Evolutionary conservation across 2,329 filamentous ascomycete species (phyloP).

Genomic region (Trichocomaceae sp.): DNA sequence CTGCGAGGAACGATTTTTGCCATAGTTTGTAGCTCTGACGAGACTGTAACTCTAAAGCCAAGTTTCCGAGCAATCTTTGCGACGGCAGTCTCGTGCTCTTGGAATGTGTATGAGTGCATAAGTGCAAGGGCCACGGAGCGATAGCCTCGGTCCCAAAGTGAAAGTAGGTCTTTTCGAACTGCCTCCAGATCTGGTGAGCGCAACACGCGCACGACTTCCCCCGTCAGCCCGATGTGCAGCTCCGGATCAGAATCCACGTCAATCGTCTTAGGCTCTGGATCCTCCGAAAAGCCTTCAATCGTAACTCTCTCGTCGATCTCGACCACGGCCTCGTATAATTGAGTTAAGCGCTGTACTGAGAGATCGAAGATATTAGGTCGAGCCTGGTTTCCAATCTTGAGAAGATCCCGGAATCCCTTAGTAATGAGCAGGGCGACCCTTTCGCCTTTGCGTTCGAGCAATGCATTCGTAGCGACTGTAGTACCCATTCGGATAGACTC

Average conservation of each 20-base stretch:
- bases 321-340: constrained; percentile 18
- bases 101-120: constrained; percentile 81
- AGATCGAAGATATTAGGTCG: constrained; percentile 81
- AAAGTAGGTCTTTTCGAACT: constrained; percentile 53
- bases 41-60: constrained; percentile 69
- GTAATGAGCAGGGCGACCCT: constrained; percentile 76
- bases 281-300: constrained; percentile 27
- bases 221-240: constrained; percentile 44
- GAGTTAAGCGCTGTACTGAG: constrained; percentile 69
- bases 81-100: constrained; percentile 70
- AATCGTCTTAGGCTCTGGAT: constrained; percentile 17
- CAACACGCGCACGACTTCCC: constrained; percentile 61
- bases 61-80: constrained; percentile 66
- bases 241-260: constrained; percentile 14
- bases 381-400: constrained; percentile 79
- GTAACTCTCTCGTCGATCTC: constrained; percentile 41
- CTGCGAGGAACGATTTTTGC: constrained; percentile 67
- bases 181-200: constrained; percentile 50
- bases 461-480: constrained; percentile 79
- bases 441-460: constrained; percentile 80
- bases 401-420: constrained; percentile 72
- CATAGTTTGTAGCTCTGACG: constrained; percentile 70
- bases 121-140: constrained; percentile 40
- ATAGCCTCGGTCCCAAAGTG: constrained; percentile 31
- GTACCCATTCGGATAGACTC: constrained; percentile 76